A percentile compares a stretch with the other conserved stretches of the same genome.
Conservation (phyloP, 768 basidiomycete genomes). For the Pulveroboletus sp. region DNA sequence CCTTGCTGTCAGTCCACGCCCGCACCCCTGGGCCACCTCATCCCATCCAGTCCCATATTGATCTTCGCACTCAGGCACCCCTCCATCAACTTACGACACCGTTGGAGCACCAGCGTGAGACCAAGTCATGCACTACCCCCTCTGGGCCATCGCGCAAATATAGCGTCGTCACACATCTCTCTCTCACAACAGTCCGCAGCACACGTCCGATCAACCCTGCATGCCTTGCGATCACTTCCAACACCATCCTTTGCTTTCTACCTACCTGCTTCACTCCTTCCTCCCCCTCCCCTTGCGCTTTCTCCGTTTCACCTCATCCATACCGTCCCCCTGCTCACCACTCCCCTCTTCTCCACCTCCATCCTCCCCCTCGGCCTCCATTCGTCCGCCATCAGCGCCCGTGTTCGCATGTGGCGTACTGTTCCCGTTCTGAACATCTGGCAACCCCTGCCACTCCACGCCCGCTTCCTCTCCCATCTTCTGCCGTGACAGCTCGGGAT, state of each 20-base stretch:
- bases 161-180: background rate
- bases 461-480: constrained; percentile 4
- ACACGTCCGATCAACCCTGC: constrained; percentile 8
- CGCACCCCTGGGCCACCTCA: background rate
- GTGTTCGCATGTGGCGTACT: constrained; percentile 12
- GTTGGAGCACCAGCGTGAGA: constrained; percentile 12
- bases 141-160: background rate
- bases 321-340: background rate
- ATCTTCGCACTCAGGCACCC: constrained; percentile 11
- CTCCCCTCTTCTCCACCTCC: constrained; percentile 11
- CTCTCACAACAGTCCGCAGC: too few relatives aligned
- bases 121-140: background rate
- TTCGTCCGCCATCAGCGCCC: constrained; percentile 14
- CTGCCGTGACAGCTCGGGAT: constrained; percentile 28
- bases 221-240: background rate
- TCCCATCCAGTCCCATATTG: background rate
- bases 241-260: too few relatives aligned
- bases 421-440: constrained; percentile 14
- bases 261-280: background rate
- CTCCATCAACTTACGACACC: constrained; percentile 14
- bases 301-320: constrained; percentile 8
- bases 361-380: constrained; percentile 1
- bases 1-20: background rate
- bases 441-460: constrained; percentile 10
- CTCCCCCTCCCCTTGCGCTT: constrained; percentile 20